Percentiles rank a stretch among this genome's conserved stretches.
phyloP scores from a whole-genome alignment of 176 grass and related monocot genomes.

The Avena atlantica region DNA sequence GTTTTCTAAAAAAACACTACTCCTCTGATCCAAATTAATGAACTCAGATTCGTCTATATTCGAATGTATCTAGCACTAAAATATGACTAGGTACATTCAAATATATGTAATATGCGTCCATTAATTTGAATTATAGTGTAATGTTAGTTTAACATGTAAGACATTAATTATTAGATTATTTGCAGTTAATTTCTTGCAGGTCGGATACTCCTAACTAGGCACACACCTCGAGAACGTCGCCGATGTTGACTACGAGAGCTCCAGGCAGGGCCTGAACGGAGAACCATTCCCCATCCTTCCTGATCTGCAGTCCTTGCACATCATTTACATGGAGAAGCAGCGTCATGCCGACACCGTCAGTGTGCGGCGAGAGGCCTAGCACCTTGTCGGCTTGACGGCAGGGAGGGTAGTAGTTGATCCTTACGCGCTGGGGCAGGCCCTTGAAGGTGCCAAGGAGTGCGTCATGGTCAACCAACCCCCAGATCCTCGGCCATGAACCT shows the following conservation, averaged over 20 bases:
- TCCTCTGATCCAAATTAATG: no score
- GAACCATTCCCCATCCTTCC: slow-evolving; percentile 54
- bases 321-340: slow-evolving; percentile 63
- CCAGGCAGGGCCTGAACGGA: slow-evolving; percentile 19
- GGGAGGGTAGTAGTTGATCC: slow-evolving; percentile 82
- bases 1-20: no score
- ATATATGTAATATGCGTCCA: no score
- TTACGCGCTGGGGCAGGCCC: slow-evolving; percentile 41
- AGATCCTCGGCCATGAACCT: slow-evolving; percentile 62
- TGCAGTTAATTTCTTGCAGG: background rate
- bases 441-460: slow-evolving; percentile 45
- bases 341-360: slow-evolving; percentile 56
- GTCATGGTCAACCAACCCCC: slow-evolving; percentile 42
- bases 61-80: no score
- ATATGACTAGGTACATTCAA: no score
- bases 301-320: slow-evolving; percentile 74
- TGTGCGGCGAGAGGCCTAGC: slow-evolving; percentile 70
- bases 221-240: slow-evolving; percentile 32
- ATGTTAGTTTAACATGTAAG: no score
- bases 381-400: slow-evolving; percentile 59
- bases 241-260: slow-evolving; percentile 29
- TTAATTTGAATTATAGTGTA: no score
- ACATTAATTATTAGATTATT: background rate
- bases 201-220: background rate
- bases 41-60: no score